phyloP scores from a whole-genome alignment of 176 grass and related monocot species.

The Chrysopogon serrulatus region DNA sequence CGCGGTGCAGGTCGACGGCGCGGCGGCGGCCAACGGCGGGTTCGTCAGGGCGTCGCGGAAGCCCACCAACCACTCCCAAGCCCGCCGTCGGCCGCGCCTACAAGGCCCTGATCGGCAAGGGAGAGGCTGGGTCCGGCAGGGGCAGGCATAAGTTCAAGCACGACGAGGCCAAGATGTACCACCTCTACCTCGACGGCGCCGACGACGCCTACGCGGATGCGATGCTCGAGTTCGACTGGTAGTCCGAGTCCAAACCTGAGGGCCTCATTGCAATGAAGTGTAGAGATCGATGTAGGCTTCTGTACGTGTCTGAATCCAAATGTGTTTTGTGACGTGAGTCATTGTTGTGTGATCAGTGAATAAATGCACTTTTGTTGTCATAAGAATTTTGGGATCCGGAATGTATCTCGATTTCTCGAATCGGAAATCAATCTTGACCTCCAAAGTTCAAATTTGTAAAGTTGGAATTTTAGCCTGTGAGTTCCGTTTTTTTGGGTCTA shows the following conservation, averaged over 20 bases:
- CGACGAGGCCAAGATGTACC: conserved; percentile 11
- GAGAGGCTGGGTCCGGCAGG: background rate
- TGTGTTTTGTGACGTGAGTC: background rate
- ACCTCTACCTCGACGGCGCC: background rate
- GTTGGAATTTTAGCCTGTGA: background rate
- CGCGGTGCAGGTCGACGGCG: background rate
- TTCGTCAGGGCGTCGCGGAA: conserved; percentile 1
- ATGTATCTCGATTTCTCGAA: no score
- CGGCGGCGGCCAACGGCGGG: background rate
- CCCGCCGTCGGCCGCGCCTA: background rate
- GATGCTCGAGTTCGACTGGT: background rate
- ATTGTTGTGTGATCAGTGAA: background rate
- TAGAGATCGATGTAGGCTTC: background rate
- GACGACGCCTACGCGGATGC: background rate
- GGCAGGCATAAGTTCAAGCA: conserved; percentile 11
- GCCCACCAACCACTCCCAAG: conserved; percentile 22
- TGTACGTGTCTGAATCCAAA: background rate
- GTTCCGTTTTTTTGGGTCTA: background rate
- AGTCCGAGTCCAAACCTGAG: no score
- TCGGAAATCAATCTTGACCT: background rate
- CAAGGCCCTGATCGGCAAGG: background rate
- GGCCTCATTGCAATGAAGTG: background rate
- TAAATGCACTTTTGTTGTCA: background rate
- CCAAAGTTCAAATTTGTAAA: background rate
- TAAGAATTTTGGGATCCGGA: background rate